Evolutionary conservation across 2,329 filamentous ascomycete genomes (phyloP).

Genomic region (Nannizziopsis arthrosporioides): DNA sequence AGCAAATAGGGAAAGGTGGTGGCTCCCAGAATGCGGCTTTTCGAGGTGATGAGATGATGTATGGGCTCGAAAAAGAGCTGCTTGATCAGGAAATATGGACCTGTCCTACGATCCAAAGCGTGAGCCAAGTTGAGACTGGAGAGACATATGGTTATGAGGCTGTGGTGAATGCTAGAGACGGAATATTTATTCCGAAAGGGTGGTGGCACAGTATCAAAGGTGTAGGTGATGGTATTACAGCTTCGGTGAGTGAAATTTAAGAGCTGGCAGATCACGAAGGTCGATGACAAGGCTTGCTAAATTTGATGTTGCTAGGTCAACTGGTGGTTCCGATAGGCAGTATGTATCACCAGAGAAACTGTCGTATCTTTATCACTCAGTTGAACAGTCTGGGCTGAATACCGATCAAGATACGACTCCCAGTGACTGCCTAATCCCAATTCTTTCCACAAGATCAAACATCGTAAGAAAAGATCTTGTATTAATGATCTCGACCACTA

Average conservation of each 20-base stretch:
- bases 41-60: constrained; percentile 83
- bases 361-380: neutral
- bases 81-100: constrained; percentile 63
- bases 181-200: constrained; percentile 64
- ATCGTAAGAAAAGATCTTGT: no score
- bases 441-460: no score
- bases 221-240: constrained; percentile 45
- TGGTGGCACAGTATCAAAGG: constrained; percentile 83
- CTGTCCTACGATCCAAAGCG: neutral
- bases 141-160: constrained; percentile 38
- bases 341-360: neutral
- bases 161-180: constrained; percentile 53
- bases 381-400: neutral
- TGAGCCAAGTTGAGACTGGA: neutral
- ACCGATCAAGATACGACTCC: no score
- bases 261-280: no score
- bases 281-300: neutral
- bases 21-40: constrained; percentile 39
- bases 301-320: constrained; percentile 43
- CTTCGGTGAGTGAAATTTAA: constrained; percentile 38
- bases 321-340: constrained; percentile 62
- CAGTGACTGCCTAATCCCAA: no score
- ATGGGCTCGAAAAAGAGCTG: constrained; percentile 55
- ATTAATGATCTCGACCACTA: no score
- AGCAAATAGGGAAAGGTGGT: constrained; percentile 24